Conservation (phyloP, 169 alveolate genomes). For the Blepharisma undulans region DNA sequence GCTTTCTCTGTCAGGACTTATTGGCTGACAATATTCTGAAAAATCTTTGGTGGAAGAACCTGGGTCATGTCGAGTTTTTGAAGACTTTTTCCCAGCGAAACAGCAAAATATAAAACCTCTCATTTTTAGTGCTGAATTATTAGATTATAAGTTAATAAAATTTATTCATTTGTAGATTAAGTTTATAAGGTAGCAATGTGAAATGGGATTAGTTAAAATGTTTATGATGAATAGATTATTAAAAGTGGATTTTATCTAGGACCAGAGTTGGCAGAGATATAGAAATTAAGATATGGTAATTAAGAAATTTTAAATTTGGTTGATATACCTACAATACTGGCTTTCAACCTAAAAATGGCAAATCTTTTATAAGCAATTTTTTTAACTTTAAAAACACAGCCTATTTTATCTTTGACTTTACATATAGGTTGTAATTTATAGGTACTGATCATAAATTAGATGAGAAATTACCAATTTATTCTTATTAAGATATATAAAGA, state of each 20-base stretch:
- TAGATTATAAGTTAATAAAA: not conserved
- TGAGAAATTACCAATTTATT: too few relatives aligned
- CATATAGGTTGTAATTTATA: too few relatives aligned
- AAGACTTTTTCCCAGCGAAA: not conserved
- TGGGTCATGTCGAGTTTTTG: not conserved
- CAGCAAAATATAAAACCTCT: not conserved
- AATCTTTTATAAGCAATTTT: not conserved
- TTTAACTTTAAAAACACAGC: not conserved
- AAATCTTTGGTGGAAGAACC: not conserved
- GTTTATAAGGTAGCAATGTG: too few relatives aligned
- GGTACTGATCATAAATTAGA: too few relatives aligned
- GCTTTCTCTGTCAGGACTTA: too few relatives aligned
- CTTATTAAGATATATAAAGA: too few relatives aligned
- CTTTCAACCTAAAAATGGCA: not conserved
- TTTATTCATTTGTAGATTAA: too few relatives aligned
- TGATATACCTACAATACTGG: not conserved
- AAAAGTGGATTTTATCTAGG: not conserved
- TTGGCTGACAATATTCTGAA: not conserved
- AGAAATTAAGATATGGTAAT: not conserved
- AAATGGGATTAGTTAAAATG: too few relatives aligned
- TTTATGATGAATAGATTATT: not conserved
- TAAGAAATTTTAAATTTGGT: not conserved
- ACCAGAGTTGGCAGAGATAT: too few relatives aligned
- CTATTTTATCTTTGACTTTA: not conserved
- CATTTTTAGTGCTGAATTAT: not conserved